Evolutionary conservation across 768 basidiomycete genomes (phyloP).

Genomic region (Hygrophoropsis aurantiaca): DNA sequence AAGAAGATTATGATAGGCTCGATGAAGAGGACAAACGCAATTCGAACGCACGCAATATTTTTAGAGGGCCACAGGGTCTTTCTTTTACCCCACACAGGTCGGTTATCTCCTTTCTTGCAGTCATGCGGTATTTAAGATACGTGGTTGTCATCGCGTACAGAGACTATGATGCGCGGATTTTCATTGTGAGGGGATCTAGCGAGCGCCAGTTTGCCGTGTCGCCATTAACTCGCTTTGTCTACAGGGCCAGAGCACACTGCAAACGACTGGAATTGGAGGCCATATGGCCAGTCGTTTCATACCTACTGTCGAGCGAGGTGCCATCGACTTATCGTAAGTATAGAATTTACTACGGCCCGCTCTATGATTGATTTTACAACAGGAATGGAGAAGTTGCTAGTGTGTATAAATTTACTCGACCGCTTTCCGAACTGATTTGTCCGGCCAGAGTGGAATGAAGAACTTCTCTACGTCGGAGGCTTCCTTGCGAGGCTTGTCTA

Average conservation of each 20-base stretch:
- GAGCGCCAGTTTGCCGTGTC: not conserved
- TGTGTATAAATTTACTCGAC: conserved; percentile 31
- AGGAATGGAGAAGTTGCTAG: conserved; percentile 85
- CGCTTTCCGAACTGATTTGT: conserved; percentile 2
- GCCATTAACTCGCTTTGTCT: conserved; percentile 3
- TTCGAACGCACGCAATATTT: conserved; percentile 68
- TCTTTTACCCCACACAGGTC: conserved; percentile 79
- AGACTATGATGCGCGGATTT: conserved; percentile 57
- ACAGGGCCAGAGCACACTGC: conserved; percentile 84
- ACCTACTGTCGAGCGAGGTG: conserved; percentile 92
- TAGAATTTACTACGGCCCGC: too few species aligned
- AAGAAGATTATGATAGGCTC: conserved; percentile 71
- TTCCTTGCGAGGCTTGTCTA: conserved; percentile 80
- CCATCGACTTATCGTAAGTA: conserved; percentile 82
- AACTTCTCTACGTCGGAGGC: conserved; percentile 81
- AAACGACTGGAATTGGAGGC: conserved; percentile 77
- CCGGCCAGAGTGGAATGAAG: conserved; percentile 79
- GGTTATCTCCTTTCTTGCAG: conserved; percentile 14
- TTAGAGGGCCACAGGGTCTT: conserved; percentile 57
- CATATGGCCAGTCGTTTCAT: conserved; percentile 83
- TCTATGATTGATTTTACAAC: not conserved
- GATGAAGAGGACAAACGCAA: conserved; percentile 59
- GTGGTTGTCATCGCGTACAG: conserved; percentile 43
- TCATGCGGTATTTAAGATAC: not conserved
- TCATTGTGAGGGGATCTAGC: conserved; percentile 56